These are phyloP conservation scores for Karstenula rhodostoma DNA, from an alignment of 2,329 filamentous ascomycete genomes.

Conservation along the genomic window DNA sequence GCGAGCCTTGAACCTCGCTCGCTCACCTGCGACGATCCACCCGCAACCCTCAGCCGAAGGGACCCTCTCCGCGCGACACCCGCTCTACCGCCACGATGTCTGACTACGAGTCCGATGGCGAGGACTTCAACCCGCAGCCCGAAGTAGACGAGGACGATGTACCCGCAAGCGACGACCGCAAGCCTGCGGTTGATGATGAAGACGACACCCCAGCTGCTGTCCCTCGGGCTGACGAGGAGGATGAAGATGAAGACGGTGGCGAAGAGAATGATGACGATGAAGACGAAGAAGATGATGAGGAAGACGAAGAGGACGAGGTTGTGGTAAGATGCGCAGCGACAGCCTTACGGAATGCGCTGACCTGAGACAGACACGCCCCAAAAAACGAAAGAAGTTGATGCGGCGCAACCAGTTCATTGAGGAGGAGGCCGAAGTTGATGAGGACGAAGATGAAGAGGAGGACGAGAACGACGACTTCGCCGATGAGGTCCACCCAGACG, in stretches of 20 bases:
- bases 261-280: neutral
- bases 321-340: constrained; percentile 6
- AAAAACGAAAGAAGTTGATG: constrained; percentile 3
- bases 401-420: constrained; percentile 14
- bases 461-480: constrained; percentile 85
- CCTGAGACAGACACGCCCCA: constrained; percentile 4
- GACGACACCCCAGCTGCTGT: constrained; percentile 1
- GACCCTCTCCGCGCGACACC: neutral
- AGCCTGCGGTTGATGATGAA: constrained; percentile 6
- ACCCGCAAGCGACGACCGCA: neutral
- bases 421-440: constrained; percentile 67
- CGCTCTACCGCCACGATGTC: constrained; percentile 3
- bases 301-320: constrained; percentile 11
- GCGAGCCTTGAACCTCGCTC: neutral
- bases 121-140: constrained; percentile 13
- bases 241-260: constrained; percentile 3
- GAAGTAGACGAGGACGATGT: constrained; percentile 13
- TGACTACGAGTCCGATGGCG: constrained; percentile 11
- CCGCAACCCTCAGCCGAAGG: neutral
- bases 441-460: constrained; percentile 82
- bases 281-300: constrained; percentile 5
- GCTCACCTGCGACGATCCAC: constrained; percentile 1
- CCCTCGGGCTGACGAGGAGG: neutral
- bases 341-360: constrained; percentile 3
- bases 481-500: constrained; percentile 89